Conservation (phyloP, 805 yeast species). For the Lachancea thermotolerans region DNA sequence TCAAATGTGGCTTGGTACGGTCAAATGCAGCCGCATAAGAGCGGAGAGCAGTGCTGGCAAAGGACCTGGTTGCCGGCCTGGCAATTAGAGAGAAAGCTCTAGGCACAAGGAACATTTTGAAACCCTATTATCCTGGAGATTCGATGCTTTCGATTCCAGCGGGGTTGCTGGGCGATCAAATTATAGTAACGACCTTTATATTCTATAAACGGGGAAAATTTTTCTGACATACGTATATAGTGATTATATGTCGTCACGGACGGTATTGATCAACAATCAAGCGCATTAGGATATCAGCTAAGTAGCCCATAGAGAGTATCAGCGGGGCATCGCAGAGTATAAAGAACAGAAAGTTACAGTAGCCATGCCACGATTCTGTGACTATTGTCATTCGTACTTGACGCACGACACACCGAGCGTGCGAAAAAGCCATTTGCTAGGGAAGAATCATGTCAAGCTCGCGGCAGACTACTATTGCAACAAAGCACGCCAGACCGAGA, state of each 20-base stretch:
- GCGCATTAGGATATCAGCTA: too few species aligned
- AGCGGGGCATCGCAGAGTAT: too few species aligned
- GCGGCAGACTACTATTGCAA: conserved; percentile 72
- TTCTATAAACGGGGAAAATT: not conserved
- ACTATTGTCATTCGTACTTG: conserved; percentile 72
- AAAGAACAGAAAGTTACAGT: not conserved
- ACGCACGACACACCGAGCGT: conserved; percentile 90
- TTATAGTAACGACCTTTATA: not conserved
- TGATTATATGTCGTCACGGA: too few species aligned
- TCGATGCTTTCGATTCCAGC: not conserved
- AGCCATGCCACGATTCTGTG: conserved; percentile 53
- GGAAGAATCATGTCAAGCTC: conserved; percentile 65
- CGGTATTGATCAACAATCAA: too few species aligned
- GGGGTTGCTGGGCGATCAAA: not conserved
- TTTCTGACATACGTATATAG: not conserved
- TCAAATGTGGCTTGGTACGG: conserved; percentile 94
- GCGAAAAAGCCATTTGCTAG: conserved; percentile 69
- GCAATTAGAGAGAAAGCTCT: conserved; percentile 12
- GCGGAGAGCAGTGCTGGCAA: conserved; percentile 21
- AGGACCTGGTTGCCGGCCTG: conserved; percentile 12
- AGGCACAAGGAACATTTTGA: conserved; percentile 13
- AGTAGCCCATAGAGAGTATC: too few species aligned
- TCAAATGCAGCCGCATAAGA: conserved; percentile 67
- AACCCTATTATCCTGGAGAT: not conserved
- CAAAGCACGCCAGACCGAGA: conserved; percentile 12